These are phyloP conservation scores for Platismatia glauca DNA, from an alignment of 495 filamentous ascomycete species.

Conservation along the genomic window DNA sequence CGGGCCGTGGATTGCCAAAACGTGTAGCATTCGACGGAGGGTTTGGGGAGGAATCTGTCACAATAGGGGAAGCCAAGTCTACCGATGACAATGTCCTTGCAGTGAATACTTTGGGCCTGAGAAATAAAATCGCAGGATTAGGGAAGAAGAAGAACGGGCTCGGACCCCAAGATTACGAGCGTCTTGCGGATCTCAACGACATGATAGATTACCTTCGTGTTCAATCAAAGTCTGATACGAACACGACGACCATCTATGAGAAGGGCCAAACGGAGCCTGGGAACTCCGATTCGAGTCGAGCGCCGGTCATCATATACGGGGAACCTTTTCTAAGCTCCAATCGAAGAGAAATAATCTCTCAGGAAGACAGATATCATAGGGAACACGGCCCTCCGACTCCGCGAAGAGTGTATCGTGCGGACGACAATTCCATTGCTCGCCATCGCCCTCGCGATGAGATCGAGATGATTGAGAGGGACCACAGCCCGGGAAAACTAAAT, in stretches of 20 bases:
- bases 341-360: neutral
- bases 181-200: neutral
- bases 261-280: neutral
- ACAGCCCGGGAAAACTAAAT: neutral
- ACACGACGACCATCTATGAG: neutral
- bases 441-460: neutral
- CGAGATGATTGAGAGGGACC: neutral
- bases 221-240: neutral
- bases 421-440: neutral
- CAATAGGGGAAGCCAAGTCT: neutral
- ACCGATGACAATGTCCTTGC: neutral
- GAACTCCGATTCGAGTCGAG: neutral
- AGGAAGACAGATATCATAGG: neutral
- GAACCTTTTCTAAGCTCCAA: neutral
- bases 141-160: neutral
- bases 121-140: neutral
- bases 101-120: neutral
- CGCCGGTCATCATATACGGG: neutral
- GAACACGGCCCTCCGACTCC: neutral
- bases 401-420: neutral
- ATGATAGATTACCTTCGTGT: neutral
- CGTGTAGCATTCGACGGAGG: neutral
- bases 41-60: neutral
- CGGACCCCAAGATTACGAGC: neutral
- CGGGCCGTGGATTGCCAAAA: neutral